phyloP scores from a whole-genome alignment of 108 stramenopile genomes.

The Chaetoceros muelleri region DNA sequence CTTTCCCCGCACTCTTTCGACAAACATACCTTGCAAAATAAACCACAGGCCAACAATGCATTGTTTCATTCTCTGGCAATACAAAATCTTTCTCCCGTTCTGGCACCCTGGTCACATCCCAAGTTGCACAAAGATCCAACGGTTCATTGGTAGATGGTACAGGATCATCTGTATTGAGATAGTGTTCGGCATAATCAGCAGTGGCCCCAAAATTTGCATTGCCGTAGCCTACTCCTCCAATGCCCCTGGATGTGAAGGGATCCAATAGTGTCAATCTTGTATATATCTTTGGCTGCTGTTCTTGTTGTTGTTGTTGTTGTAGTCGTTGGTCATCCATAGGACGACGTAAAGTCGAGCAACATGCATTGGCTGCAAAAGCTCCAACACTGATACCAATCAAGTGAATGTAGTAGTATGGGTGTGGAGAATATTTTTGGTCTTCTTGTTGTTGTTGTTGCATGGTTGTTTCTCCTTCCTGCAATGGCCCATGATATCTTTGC shows the following conservation, averaged over 20 bases:
- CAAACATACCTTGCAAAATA: conserved; percentile 13
- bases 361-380: conserved; percentile 30
- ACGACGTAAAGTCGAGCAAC: conserved; percentile 2
- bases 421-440: background rate
- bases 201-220: conserved; percentile 19
- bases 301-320: background rate
- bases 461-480: too few species aligned
- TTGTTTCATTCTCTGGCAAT: conserved; percentile 18
- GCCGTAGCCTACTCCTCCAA: conserved; percentile 17
- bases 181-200: conserved; percentile 17
- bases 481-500: background rate
- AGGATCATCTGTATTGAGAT: conserved; percentile 35
- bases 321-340: background rate
- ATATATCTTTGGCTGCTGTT: too few species aligned
- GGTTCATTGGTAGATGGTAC: conserved; percentile 32
- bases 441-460: background rate
- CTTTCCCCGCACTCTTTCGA: too few species aligned
- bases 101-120: conserved; percentile 19
- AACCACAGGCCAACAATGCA: conserved; percentile 29
- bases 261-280: conserved; percentile 21
- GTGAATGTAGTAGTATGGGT: conserved; percentile 9
- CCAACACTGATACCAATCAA: conserved; percentile 32
- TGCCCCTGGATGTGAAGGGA: conserved; percentile 25
- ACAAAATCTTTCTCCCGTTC: conserved; percentile 11
- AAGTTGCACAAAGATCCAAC: conserved; percentile 10